Evolutionary conservation across 768 basidiomycete genomes (phyloP).

Genomic region (Suillus ampliporus): DNA sequence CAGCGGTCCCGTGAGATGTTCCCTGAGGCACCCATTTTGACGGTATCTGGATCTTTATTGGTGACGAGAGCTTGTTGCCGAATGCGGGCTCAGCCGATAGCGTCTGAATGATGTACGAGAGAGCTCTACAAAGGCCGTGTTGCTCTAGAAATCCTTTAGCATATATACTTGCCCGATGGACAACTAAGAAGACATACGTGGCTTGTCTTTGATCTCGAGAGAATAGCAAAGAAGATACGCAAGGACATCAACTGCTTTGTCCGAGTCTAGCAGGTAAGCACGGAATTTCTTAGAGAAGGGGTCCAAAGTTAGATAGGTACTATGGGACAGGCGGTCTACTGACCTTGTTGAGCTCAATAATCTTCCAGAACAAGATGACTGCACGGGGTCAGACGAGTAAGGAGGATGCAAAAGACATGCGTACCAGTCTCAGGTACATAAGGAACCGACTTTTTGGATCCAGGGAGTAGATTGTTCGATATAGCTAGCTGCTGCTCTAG

Average conservation of each 20-base stretch:
- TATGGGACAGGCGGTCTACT: slow-evolving; percentile 12
- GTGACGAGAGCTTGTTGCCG: slow-evolving; percentile 67
- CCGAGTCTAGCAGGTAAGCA: slow-evolving; percentile 78
- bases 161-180: slow-evolving; percentile 11
- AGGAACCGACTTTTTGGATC: slow-evolving; percentile 82
- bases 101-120: slow-evolving; percentile 92
- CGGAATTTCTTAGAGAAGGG: slow-evolving; percentile 81
- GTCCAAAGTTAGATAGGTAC: slow-evolving; percentile 7
- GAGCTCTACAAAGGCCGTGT: slow-evolving; percentile 86
- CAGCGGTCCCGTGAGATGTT: slow-evolving; percentile 68
- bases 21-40: slow-evolving; percentile 78
- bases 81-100: slow-evolving; percentile 86
- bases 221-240: slow-evolving; percentile 81
- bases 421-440: slow-evolving; percentile 83
- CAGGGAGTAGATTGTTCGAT: slow-evolving; percentile 78
- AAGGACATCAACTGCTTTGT: slow-evolving; percentile 76
- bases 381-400: slow-evolving; percentile 16
- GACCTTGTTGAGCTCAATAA: slow-evolving; percentile 93
- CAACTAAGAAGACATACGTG: slow-evolving; percentile 57
- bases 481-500: slow-evolving; percentile 79
- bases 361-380: slow-evolving; percentile 90
- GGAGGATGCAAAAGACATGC: slow-evolving; percentile 31
- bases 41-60: slow-evolving; percentile 69
- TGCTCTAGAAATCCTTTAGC: slow-evolving; percentile 61
- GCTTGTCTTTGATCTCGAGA: slow-evolving; percentile 92